phyloP scores from a whole-genome alignment of 2,329 filamentous ascomycete genomes.

The Sphaerulina vaccinii region DNA sequence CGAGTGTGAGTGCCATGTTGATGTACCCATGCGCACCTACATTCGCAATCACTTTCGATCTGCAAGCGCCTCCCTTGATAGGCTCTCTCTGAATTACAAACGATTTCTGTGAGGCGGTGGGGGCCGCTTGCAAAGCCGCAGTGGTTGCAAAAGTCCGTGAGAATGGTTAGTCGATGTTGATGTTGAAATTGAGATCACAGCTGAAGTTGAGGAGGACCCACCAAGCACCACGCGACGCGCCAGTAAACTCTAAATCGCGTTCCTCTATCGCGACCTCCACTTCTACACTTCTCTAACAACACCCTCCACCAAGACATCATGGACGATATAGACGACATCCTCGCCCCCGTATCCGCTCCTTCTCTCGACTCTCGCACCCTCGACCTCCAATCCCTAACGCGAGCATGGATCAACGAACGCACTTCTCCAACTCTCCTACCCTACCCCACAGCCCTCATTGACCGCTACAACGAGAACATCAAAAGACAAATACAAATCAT shows the following conservation, averaged over 20 bases:
- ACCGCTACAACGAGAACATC: slow-evolving; percentile 6
- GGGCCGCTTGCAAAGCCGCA: no score
- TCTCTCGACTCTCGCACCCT: slow-evolving; percentile 58
- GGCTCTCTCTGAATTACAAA: neutral
- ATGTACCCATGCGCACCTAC: no score
- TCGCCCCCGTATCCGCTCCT: slow-evolving; percentile 48
- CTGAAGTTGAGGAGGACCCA: no score
- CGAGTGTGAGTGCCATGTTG: slow-evolving; percentile 1
- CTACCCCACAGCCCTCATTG: slow-evolving; percentile 73
- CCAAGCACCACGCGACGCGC: no score
- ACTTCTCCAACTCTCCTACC: slow-evolving; percentile 84
- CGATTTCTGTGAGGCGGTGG: no score
- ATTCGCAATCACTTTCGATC: no score
- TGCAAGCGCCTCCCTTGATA: neutral
- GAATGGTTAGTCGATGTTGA: no score
- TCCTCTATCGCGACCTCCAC: neutral
- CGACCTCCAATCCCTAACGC: slow-evolving; percentile 85
- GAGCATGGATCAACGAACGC: slow-evolving; percentile 90
- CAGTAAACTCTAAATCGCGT: neutral
- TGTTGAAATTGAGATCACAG: no score
- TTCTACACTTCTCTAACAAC: neutral
- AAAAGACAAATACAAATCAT: slow-evolving; percentile 37
- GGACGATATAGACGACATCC: slow-evolving; percentile 47
- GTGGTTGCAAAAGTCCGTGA: no score
- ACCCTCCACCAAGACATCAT: neutral